Base-by-base conservation (phyloP, 176 grass and related monocot genomes). In the Oryza meyeriana region DNA sequence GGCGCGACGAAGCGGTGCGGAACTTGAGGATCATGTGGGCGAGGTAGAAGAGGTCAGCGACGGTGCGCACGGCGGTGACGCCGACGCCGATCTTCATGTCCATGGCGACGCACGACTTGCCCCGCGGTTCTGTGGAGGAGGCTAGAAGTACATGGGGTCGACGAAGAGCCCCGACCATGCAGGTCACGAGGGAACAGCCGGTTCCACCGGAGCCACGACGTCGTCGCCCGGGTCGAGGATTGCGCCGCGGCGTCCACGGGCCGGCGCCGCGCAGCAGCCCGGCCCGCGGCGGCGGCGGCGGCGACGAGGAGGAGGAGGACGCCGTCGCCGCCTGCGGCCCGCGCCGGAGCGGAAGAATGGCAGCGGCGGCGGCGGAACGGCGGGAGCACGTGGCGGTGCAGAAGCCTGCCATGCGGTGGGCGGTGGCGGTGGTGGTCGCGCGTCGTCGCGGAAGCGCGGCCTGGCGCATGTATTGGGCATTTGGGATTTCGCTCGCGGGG, bases 151-250 rank as follows among this genome's bases (percentile, higher is more conserved):
- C 50, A 98, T 78, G 20, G 95, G 95, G 44, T 98, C 92, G 10
- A 98, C 84, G 84, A 91, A 94, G 50, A 98, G 88, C 2, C 90
- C 95, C 6, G n/a, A 94, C 74, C 64, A 98, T 87, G 82, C 92
- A 95, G 41, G 78, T 86, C 32, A 98, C 70, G 35, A 98, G 90
- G 90, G 84, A 98, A 98, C 22, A 95, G 58, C 14, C 90, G 88
- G 82, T 98, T 90, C 95, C 95, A 98, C 38, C 72, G 28, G 57
- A 98, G 92, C 22, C 22, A 98, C 90, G 18, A 64, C 85, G 9
- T 90, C 92, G 55, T 94, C 92, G 3, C 95, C 95, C 1, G 95
- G 95, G 90, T 98, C 95, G 26, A 98, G 95, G 82, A 98, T 98
- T 98, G 48, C 85, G 85, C 8, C 85, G 89, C 18, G 95, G 92